A percentile compares a stretch with the other conserved stretches of the same genome.
Conservation (phyloP, 768 basidiomycete genomes). For the Psilocybe sp. region DNA sequence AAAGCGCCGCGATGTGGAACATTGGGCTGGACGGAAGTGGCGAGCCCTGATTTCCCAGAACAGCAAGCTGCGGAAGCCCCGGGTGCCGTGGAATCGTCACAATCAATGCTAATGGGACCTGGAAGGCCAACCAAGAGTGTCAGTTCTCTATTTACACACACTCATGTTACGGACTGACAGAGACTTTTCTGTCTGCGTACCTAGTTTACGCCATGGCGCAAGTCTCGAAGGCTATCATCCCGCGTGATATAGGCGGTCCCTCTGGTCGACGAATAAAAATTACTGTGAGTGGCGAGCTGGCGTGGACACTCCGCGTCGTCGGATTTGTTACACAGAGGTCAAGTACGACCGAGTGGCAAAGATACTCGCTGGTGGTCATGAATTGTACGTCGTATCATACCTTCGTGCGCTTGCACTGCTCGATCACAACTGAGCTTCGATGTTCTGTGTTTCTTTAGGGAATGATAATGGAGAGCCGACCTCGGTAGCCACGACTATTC, state of each 20-base stretch:
- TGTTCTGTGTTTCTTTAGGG: slow-evolving; percentile 24
- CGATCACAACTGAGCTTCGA: no score
- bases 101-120: slow-evolving; percentile 58
- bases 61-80: slow-evolving; percentile 51
- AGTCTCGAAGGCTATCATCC: slow-evolving; percentile 66
- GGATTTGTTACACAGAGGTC: slow-evolving; percentile 61
- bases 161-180: neutral
- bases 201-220: slow-evolving; percentile 69
- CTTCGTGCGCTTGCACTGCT: neutral
- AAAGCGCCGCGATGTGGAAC: slow-evolving; percentile 67
- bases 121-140: slow-evolving; percentile 72
- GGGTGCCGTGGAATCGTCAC: slow-evolving; percentile 67
- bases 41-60: slow-evolving; percentile 58
- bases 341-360: slow-evolving; percentile 52
- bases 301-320: slow-evolving; percentile 54
- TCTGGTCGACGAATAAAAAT: slow-evolving; percentile 64
- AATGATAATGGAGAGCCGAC: slow-evolving; percentile 53
- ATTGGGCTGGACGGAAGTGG: slow-evolving; percentile 60
- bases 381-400: slow-evolving; percentile 43
- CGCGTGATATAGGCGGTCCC: slow-evolving; percentile 62
- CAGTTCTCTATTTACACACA: slow-evolving; percentile 17
- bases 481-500: slow-evolving; percentile 55
- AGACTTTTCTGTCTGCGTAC: no score
- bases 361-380: slow-evolving; percentile 68
- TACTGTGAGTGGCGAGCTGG: slow-evolving; percentile 48